Conservation (phyloP, 2,329 filamentous ascomycete species). For the Beauveria asiatica region DNA sequence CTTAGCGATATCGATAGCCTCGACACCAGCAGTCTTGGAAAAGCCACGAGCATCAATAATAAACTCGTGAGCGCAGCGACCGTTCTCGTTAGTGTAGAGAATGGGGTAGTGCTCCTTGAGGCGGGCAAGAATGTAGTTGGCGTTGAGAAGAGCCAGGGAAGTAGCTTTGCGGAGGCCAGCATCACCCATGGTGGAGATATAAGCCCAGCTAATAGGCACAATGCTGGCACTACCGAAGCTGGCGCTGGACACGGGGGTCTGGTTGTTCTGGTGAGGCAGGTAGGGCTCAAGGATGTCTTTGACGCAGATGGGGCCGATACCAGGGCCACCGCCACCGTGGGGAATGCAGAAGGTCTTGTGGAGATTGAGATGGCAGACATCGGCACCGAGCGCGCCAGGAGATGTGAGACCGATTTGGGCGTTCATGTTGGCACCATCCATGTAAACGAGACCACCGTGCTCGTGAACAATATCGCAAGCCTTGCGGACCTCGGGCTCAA, state of each 20-base stretch:
- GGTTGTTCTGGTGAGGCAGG: constrained; percentile 49
- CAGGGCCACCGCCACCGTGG: constrained; percentile 87
- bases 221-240: constrained; percentile 86
- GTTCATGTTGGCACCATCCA: constrained; percentile 99
- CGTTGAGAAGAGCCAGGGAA: constrained; percentile 87
- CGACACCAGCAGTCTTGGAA: constrained; percentile 72
- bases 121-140: constrained; percentile 89
- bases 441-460: constrained; percentile 89
- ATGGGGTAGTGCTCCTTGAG: constrained; percentile 82
- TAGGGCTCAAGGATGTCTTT: constrained; percentile 70
- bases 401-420: constrained; percentile 94
- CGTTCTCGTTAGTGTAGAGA: constrained; percentile 84
- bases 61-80: constrained; percentile 92
- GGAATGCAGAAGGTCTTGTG: constrained; percentile 99
- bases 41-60: constrained; percentile 85
- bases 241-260: constrained; percentile 59
- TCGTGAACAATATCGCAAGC: constrained; percentile 80
- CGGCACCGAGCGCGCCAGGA: constrained; percentile 88
- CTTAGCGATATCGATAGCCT: constrained; percentile 93
- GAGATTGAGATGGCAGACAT: constrained; percentile 93
- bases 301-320: constrained; percentile 89
- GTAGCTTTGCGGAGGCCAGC: constrained; percentile 81
- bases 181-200: constrained; percentile 84
- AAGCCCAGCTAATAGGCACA: constrained; percentile 88
- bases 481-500: constrained; percentile 80